A percentile compares a stretch with the other conserved stretches of the same genome.
These are phyloP conservation scores for Aspergillus hortae DNA, from an alignment of 2,329 filamentous ascomycete genomes.

Conservation along the genomic window DNA sequence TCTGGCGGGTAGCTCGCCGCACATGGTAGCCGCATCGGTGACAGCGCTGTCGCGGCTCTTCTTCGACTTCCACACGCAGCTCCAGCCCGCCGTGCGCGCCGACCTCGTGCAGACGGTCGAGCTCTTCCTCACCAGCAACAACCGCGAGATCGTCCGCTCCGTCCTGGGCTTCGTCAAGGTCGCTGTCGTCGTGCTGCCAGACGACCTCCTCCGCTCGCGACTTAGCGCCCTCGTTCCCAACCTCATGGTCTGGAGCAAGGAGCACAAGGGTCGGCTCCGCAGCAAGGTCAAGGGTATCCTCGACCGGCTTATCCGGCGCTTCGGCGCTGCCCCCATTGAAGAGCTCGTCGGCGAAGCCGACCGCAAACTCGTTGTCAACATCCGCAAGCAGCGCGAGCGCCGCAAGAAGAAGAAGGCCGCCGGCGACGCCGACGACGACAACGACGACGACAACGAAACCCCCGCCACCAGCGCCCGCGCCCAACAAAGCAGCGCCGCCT, in stretches of 20 bases:
- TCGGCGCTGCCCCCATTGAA: conserved; percentile 78
- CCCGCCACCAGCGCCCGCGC: conserved; percentile 38
- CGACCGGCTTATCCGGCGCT: conserved; percentile 87
- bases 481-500: conserved; percentile 30
- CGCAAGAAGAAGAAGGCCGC: conserved; percentile 84
- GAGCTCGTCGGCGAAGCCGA: conserved; percentile 79
- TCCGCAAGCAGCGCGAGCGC: conserved; percentile 90
- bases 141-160: conserved; percentile 91
- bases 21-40: conserved; percentile 98
- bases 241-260: conserved; percentile 92
- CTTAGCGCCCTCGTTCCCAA: conserved; percentile 78
- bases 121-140: conserved; percentile 92
- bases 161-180: conserved; percentile 97
- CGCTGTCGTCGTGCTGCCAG: conserved; percentile 79
- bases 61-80: conserved; percentile 76
- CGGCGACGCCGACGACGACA: conserved; percentile 56
- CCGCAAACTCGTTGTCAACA: conserved; percentile 86
- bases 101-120: conserved; percentile 94
- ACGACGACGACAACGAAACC: conserved; percentile 49
- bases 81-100: conserved; percentile 66
- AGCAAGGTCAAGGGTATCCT: conserved; percentile 98
- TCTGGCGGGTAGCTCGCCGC: conserved; percentile 84
- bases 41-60: conserved; percentile 90
- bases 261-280: conserved; percentile 96
- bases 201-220: conserved; percentile 72